These are phyloP conservation scores for Wakefieldia striispora DNA, from an alignment of 768 basidiomycete species.

Conservation along the genomic window DNA sequence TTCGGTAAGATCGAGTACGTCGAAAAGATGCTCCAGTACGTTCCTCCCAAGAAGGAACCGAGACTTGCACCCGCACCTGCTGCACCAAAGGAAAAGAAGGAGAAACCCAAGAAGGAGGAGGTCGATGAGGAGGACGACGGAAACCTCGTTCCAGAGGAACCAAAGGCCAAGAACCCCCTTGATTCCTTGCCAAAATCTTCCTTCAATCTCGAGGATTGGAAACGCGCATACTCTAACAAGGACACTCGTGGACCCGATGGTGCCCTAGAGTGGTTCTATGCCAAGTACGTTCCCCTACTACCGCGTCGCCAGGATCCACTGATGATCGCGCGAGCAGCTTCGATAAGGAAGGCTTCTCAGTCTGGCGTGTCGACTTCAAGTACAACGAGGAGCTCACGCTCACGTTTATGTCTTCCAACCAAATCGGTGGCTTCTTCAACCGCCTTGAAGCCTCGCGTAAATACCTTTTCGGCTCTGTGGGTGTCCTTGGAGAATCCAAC, in stretches of 20 bases:
- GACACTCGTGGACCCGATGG: constrained; percentile 87
- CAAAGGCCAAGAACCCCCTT: constrained; percentile 93
- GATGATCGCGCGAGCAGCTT: constrained; percentile 47
- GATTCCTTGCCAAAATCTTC: constrained; percentile 86
- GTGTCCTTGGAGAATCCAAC: constrained; percentile 81
- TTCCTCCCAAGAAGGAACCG: constrained; percentile 71
- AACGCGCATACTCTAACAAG: constrained; percentile 96
- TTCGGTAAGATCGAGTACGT: constrained; percentile 58
- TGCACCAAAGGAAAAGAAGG: constrained; percentile 54
- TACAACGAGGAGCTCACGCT: constrained; percentile 92
- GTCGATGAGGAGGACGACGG: constrained; percentile 79
- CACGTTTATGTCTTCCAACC: constrained; percentile 94
- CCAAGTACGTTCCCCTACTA: constrained; percentile 57
- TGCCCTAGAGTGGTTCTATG: constrained; percentile 93
- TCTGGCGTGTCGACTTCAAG: constrained; percentile 94
- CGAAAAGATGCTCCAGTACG: constrained; percentile 71
- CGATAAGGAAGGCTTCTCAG: constrained; percentile 85
- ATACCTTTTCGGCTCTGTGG: constrained; percentile 91
- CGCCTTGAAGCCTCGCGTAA: constrained; percentile 96
- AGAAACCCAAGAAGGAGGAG: constrained; percentile 52
- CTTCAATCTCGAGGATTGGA: constrained; percentile 95
- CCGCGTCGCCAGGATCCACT: background rate
- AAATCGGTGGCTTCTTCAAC: constrained; percentile 95
- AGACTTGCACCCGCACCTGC: constrained; percentile 42
- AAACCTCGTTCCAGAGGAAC: constrained; percentile 68